phyloP scores from a whole-genome alignment of 2,329 filamentous ascomycete species.

The Apiospora pterosperma region DNA sequence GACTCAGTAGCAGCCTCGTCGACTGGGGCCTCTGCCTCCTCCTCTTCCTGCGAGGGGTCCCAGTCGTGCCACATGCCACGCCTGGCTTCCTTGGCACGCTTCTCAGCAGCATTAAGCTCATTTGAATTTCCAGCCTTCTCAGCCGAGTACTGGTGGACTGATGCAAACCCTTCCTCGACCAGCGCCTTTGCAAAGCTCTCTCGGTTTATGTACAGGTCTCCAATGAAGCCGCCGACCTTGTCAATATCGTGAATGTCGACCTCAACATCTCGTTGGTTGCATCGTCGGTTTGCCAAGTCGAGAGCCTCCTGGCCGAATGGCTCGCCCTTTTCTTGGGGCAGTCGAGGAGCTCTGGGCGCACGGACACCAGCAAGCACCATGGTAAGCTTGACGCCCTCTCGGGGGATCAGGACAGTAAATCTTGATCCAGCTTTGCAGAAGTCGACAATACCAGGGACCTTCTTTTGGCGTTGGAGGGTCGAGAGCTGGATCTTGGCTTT shows the following conservation, averaged over 20 bases:
- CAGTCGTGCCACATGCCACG: constrained; percentile 93
- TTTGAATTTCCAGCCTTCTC: constrained; percentile 89
- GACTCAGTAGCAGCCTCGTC: constrained; percentile 47
- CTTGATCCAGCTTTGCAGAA: constrained; percentile 97
- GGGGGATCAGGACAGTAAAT: constrained; percentile 87
- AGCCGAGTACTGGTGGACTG: constrained; percentile 90
- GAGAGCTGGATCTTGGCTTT: constrained; percentile 94
- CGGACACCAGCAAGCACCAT: constrained; percentile 92
- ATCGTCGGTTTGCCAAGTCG: constrained; percentile 83
- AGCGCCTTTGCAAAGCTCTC: constrained; percentile 94
- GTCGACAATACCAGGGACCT: constrained; percentile 88
- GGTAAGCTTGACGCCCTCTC: constrained; percentile 91
- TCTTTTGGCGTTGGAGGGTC: constrained; percentile 84
- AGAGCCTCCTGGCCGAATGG: constrained; percentile 94
- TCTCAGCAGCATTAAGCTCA: constrained; percentile 84
- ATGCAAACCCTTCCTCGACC: constrained; percentile 89
- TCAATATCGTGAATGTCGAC: constrained; percentile 93
- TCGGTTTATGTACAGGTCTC: constrained; percentile 86
- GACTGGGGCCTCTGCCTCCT: constrained; percentile 41
- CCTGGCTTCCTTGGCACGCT: constrained; percentile 81
- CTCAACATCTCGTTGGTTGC: constrained; percentile 92
- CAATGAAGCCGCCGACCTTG: constrained; percentile 97
- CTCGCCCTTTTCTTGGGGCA: constrained; percentile 77
- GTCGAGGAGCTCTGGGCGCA: constrained; percentile 78
- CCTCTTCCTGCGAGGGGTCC: constrained; percentile 82